Conservation (phyloP, 225 moss, liverwort and hornwort species). For the Antitrichia curtipendula region DNA sequence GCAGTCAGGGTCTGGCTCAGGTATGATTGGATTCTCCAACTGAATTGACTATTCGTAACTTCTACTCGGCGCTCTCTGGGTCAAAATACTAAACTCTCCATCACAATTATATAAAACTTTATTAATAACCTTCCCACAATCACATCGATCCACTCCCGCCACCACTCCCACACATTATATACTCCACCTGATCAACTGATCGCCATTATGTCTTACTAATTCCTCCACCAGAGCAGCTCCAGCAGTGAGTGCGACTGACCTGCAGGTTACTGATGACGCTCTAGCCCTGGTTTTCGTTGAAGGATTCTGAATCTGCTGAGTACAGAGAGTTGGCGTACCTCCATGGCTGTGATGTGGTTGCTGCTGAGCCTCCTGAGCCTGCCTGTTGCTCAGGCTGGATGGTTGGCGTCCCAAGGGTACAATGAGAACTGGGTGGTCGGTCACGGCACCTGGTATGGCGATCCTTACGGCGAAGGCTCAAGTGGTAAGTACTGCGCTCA, state of each 20-base stretch:
- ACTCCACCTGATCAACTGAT: not conserved
- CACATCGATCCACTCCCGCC: not conserved
- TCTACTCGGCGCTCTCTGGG: not conserved
- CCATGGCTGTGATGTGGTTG: constrained; percentile 2
- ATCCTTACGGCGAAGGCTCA: constrained; percentile 41
- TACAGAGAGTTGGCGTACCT: not conserved
- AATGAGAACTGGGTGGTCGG: constrained; percentile 7
- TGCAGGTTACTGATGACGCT: not conserved
- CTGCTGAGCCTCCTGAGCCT: not conserved
- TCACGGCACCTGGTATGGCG: constrained; percentile 39
- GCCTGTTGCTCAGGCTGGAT: constrained; percentile 5
- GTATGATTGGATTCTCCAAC: not conserved
- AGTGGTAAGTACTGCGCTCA: not conserved
- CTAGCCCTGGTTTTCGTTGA: not conserved
- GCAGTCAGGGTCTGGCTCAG: not conserved
- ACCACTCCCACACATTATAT: not conserved
- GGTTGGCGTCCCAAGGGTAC: not conserved
- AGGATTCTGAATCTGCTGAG: not conserved
- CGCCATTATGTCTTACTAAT: not conserved
- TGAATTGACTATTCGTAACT: not conserved
- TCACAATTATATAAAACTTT: not conserved
- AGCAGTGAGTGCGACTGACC: not conserved
- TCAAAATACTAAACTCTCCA: not conserved
- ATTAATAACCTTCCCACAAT: not conserved
- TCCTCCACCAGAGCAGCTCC: not conserved